These are phyloP conservation scores for Ormosia semicastrata DNA, from an alignment of 306 rosid species.

Conservation along the genomic window DNA sequence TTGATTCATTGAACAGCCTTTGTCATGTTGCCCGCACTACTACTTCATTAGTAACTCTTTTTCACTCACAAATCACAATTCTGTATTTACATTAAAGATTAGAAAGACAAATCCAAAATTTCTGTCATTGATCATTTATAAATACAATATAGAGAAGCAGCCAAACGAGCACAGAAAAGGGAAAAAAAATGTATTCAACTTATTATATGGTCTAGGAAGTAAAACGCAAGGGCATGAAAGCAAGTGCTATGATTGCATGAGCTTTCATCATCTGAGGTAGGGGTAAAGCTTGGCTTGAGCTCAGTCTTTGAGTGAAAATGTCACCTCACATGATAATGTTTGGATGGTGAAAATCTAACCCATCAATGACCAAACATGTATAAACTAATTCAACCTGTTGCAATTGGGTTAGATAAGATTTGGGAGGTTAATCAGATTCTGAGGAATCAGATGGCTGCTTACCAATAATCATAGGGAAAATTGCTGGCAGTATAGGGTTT, in stretches of 20 bases:
- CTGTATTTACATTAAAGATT: background rate
- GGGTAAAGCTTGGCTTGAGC: background rate
- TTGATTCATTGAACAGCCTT: background rate
- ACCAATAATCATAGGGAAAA: slow-evolving; percentile 52
- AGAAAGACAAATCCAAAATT: slow-evolving; percentile 11
- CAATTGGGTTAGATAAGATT: background rate
- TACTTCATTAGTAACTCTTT: background rate
- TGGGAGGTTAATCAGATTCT: slow-evolving; percentile 33
- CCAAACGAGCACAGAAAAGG: background rate
- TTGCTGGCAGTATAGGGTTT: slow-evolving; percentile 33
- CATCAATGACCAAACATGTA: background rate
- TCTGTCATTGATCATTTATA: slow-evolving; percentile 1
- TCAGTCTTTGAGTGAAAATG: background rate
- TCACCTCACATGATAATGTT: background rate
- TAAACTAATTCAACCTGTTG: background rate
- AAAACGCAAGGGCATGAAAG: slow-evolving; percentile 16
- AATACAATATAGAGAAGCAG: slow-evolving; percentile 15
- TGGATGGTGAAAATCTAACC: background rate
- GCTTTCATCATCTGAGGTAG: slow-evolving; percentile 41
- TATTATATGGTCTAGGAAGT: slow-evolving; percentile 4
- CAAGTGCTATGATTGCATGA: slow-evolving; percentile 29
- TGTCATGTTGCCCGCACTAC: background rate
- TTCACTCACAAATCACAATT: background rate
- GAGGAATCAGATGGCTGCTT: slow-evolving; percentile 49
- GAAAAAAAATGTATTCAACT: background rate